These are phyloP conservation scores for Ceriops decandra DNA, from an alignment of 345 rosid genomes.

Conservation along the genomic window DNA sequence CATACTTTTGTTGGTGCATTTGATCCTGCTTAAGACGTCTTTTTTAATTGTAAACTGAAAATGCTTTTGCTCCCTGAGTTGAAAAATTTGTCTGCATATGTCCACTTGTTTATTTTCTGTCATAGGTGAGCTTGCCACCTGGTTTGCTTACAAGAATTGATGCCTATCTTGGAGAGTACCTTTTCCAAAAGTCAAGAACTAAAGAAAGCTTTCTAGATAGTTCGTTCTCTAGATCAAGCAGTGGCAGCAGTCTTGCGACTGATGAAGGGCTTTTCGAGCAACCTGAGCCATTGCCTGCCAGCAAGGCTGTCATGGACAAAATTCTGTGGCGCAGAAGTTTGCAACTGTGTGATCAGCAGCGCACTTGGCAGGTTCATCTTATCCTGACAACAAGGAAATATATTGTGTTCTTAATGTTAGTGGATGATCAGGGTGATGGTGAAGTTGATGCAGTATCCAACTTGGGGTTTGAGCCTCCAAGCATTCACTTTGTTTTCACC, in stretches of 20 bases:
- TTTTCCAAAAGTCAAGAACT: constrained; percentile 46
- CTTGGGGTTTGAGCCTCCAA: background rate
- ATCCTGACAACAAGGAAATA: constrained; percentile 15
- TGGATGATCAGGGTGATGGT: background rate
- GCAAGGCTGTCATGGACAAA: constrained; percentile 48
- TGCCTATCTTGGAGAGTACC: constrained; percentile 58
- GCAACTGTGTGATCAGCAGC: constrained; percentile 61
- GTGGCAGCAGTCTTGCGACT: constrained; percentile 48
- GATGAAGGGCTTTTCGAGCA: constrained; percentile 75
- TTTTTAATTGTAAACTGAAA: background rate
- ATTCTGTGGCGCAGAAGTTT: constrained; percentile 49
- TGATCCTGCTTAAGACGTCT: background rate
- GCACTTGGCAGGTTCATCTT: constrained; percentile 71
- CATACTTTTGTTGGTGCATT: background rate
- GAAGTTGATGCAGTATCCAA: too few relatives aligned
- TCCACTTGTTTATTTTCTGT: background rate
- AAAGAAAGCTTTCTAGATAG: constrained; percentile 33
- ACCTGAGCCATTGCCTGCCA: constrained; percentile 48
- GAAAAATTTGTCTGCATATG: too few relatives aligned
- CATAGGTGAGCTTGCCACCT: constrained; percentile 53
- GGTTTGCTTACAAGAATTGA: constrained; percentile 60
- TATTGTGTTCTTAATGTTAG: constrained; percentile 1
- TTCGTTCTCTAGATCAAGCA: constrained; percentile 59
- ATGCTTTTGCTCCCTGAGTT: background rate
- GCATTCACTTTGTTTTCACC: too few relatives aligned